These are phyloP conservation scores for Leucosporidium yakuticum DNA, from an alignment of 768 basidiomycete species.

Conservation along the genomic window DNA sequence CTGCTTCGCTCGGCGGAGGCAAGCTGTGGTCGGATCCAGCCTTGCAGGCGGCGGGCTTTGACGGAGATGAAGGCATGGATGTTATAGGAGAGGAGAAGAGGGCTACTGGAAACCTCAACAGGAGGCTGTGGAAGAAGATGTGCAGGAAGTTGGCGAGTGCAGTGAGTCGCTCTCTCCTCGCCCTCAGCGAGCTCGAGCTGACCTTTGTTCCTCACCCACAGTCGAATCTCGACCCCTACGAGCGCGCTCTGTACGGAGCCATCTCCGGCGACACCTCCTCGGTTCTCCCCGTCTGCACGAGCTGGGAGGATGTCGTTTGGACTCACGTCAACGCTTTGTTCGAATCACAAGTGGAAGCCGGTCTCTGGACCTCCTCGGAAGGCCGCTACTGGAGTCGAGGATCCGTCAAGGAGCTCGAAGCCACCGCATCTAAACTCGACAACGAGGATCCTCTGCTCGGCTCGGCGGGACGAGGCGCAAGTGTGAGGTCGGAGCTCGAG, in stretches of 20 bases:
- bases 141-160: constrained; percentile 74
- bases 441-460: constrained; percentile 27
- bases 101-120: constrained; percentile 62
- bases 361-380: constrained; percentile 46
- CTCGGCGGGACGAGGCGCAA: background rate
- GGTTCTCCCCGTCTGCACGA: constrained; percentile 65
- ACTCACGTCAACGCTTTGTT: constrained; percentile 73
- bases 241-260: constrained; percentile 82
- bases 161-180: constrained; percentile 48
- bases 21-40: constrained; percentile 68
- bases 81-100: constrained; percentile 48
- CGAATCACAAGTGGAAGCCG: constrained; percentile 69
- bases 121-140: constrained; percentile 79
- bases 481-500: constrained; percentile 38
- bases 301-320: constrained; percentile 97
- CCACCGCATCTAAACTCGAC: constrained; percentile 5
- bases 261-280: constrained; percentile 63
- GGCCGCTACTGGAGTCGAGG: constrained; percentile 23
- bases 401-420: constrained; percentile 11
- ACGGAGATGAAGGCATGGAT: constrained; percentile 51
- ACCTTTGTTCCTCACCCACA: constrained; percentile 29
- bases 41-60: constrained; percentile 47
- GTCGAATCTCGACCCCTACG: constrained; percentile 60
- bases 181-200: too few relatives aligned
- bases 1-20: constrained; percentile 79